Conservation (phyloP, 257 asterid species). For the Primulina huaijiensis region DNA sequence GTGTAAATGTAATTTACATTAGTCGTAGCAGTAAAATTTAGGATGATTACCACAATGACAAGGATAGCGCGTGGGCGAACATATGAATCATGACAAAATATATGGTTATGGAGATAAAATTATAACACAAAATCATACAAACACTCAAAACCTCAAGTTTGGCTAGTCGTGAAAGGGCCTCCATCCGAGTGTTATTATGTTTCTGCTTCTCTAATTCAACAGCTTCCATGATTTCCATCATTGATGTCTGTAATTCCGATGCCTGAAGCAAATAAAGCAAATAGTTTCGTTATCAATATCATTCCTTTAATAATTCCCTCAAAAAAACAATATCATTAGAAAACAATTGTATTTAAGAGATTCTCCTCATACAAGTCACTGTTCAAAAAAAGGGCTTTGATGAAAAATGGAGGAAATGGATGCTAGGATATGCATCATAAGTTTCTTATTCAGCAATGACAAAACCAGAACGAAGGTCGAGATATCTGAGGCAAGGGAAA, state of each 20-base stretch:
- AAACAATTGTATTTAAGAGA: neutral
- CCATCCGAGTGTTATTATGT: conserved; percentile 93
- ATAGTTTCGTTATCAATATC: conserved; percentile 8
- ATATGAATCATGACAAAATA: conserved; percentile 17
- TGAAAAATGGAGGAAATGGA: neutral
- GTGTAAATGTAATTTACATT: conserved; percentile 9
- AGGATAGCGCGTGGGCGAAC: conserved; percentile 14
- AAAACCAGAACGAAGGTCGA: neutral
- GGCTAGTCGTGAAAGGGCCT: conserved; percentile 67
- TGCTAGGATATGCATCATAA: neutral
- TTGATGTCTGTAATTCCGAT: conserved; percentile 77
- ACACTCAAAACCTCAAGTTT: conserved; percentile 65
- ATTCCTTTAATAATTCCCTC: no score
- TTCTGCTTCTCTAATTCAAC: conserved; percentile 92
- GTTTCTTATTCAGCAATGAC: neutral
- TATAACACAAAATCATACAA: conserved; percentile 21
- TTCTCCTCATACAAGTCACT: neutral
- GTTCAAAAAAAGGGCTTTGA: neutral
- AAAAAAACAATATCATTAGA: neutral
- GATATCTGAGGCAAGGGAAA: neutral
- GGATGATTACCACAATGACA: conserved; percentile 9
- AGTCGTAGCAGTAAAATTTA: conserved; percentile 9
- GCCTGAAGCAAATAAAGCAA: conserved; percentile 51
- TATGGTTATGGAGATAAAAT: conserved; percentile 11
- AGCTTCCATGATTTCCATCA: conserved; percentile 97